Evolutionary conservation across 768 basidiomycete genomes (phyloP).

Genomic region (Neoboletus magnificus): DNA sequence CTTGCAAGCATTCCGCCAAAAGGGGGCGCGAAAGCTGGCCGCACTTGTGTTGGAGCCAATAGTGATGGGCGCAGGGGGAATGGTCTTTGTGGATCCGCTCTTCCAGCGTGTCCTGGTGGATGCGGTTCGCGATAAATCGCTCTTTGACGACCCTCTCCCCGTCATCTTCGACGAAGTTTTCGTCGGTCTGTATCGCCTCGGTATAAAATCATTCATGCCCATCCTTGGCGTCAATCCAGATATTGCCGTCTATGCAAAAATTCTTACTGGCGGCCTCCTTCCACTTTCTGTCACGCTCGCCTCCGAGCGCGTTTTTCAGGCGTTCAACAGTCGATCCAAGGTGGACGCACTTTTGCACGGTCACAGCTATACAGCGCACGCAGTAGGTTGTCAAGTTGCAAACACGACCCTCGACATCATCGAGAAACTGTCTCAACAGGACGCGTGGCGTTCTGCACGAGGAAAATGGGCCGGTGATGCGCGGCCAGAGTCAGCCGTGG

Average conservation of each 20-base stretch:
- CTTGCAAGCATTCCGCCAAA: slow-evolving; percentile 44
- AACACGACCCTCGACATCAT: slow-evolving; percentile 71
- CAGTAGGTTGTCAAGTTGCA: slow-evolving; percentile 90
- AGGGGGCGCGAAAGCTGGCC: slow-evolving; percentile 47
- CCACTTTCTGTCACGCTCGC: slow-evolving; percentile 87
- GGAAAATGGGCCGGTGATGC: slow-evolving; percentile 47
- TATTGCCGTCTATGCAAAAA: slow-evolving; percentile 89
- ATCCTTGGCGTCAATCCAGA: slow-evolving; percentile 78
- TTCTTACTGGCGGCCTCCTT: slow-evolving; percentile 88
- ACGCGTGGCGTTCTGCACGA: slow-evolving; percentile 59
- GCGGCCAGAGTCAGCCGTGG: slow-evolving; percentile 16
- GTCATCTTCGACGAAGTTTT: slow-evolving; percentile 98
- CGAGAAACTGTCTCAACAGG: slow-evolving; percentile 44
- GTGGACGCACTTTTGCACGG: slow-evolving; percentile 88
- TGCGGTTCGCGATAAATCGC: slow-evolving; percentile 54
- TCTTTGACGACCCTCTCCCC: slow-evolving; percentile 57
- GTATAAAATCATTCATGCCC: slow-evolving; percentile 59
- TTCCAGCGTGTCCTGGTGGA: slow-evolving; percentile 90
- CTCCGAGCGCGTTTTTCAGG: slow-evolving; percentile 70
- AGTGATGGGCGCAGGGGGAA: slow-evolving; percentile 93
- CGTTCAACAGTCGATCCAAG: slow-evolving; percentile 74
- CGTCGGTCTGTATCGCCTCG: slow-evolving; percentile 86
- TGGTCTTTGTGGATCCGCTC: slow-evolving; percentile 96
- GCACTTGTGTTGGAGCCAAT: slow-evolving; percentile 89
- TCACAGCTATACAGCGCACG: slow-evolving; percentile 93